Evolutionary conservation across 176 grass and related monocot genomes (phyloP), one percentile per base, ranked within the genome.

Genomic region (Rhynchospora breviuscula): DNA sequence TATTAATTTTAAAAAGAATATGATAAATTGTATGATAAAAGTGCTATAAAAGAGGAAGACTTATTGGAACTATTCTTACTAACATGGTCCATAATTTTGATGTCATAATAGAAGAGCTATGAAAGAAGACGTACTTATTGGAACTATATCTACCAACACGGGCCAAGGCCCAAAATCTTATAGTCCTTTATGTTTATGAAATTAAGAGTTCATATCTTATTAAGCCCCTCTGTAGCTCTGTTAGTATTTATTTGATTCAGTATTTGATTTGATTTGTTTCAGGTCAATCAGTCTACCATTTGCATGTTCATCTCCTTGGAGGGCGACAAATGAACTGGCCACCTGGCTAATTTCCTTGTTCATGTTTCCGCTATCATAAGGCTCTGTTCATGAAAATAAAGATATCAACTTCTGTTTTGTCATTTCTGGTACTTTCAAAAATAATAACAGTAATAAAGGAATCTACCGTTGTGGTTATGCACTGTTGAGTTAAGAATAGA

Each of bases 231-330:
- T 29, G 26, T 0, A 29, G n/a, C 26, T 29, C 26, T 31, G 17
- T 57, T 57, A 2, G 14, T 13, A 63, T 80, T 74, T 44, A 86
- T 21, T 52, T 65, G 11, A 23, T 13, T 48, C 29, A 14, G 33
- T 61, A 70, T 29, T 84, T 71, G 35, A 76, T 48, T 31, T 60
- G 12, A 9, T 81, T 60, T 48, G 19, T 76, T 33, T 77, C 63
- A 97, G 93, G 83, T 59, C 91, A 97, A 89, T 97, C 91, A 67
- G 93, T 97, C 8, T 93, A 91, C 78, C 89, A 97, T 81, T 69
- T 93, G 53, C 91, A 93, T 63, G 18, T 91, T 61, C 93, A 97
- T 93, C 85, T 93, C 82, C 83, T 97, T 8, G 89, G 93, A 2
- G 91, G 89, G 12, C 22, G 87, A 61, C 87, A 93, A 80, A 91